phyloP scores from a whole-genome alignment of 164 flowering plant genomes.

The Dillenia suffruticosa region DNA sequence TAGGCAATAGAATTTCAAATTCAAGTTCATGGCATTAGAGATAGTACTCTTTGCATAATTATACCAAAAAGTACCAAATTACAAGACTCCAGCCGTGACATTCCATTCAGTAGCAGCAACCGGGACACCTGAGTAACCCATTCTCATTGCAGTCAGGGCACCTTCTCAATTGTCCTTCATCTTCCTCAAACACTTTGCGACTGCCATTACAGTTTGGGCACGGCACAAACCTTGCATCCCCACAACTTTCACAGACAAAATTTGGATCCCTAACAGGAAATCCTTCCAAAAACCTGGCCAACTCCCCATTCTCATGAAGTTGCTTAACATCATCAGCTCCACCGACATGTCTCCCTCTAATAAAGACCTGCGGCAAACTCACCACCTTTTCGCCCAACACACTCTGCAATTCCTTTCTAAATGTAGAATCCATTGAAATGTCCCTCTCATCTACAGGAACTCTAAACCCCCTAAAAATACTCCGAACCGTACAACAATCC shows the following conservation, averaged over 20 bases:
- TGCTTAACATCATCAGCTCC: constrained; percentile 79
- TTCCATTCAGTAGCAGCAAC: constrained; percentile 46
- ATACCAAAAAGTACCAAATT: not conserved
- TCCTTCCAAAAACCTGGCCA: constrained; percentile 61
- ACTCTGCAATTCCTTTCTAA: constrained; percentile 54
- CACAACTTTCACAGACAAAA: constrained; percentile 63
- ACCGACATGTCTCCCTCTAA: constrained; percentile 66
- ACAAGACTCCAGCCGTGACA: not conserved
- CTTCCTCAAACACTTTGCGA: constrained; percentile 70
- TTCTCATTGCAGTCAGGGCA: constrained; percentile 87
- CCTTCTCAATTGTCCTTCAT: constrained; percentile 42
- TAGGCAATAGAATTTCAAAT: constrained; percentile 7
- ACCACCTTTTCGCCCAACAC: constrained; percentile 41
- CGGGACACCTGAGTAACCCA: constrained; percentile 78
- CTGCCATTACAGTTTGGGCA: constrained; percentile 80
- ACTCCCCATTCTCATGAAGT: constrained; percentile 67
- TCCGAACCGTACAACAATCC: constrained; percentile 67
- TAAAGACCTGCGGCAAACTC: constrained; percentile 74
- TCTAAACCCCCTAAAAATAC: constrained; percentile 67
- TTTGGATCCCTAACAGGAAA: constrained; percentile 38
- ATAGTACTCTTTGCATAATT: not conserved
- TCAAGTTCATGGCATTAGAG: constrained; percentile 3
- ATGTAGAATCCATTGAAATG: constrained; percentile 80
- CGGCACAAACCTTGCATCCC: constrained; percentile 82
- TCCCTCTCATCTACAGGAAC: constrained; percentile 86